These are phyloP conservation scores for Furculomyces boomerangus DNA, from an alignment of 371 early-diverging fungal genomes.

Conservation along the genomic window DNA sequence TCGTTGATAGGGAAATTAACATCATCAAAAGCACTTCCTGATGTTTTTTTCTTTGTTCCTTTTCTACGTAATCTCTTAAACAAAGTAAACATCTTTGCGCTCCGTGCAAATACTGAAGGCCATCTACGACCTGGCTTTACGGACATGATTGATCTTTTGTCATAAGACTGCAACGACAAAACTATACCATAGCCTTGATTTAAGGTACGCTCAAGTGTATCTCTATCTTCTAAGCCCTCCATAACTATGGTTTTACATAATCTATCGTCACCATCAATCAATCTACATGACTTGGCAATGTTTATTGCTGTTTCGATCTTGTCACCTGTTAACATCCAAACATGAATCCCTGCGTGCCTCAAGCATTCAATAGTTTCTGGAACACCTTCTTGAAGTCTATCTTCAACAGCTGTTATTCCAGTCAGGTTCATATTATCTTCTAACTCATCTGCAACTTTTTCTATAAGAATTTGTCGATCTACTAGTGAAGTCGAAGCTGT, in stretches of 20 bases:
- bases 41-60: background rate
- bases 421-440: conserved; percentile 47
- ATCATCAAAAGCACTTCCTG: background rate
- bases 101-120: background rate
- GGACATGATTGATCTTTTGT: background rate
- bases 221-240: background rate
- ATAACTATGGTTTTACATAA: background rate
- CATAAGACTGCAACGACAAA: background rate
- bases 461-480: conserved; percentile 57
- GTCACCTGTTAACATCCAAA: conserved; percentile 99
- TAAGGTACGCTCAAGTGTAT: background rate
- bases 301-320: conserved; percentile 96
- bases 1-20: conserved; percentile 9
- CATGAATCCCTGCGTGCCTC: conserved; percentile 75
- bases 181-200: background rate
- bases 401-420: conserved; percentile 86
- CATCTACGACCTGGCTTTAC: background rate
- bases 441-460: conserved; percentile 61
- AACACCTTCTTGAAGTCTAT: conserved; percentile 81
- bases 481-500: conserved; percentile 58
- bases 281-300: conserved; percentile 76
- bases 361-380: conserved; percentile 80
- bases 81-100: conserved; percentile 7
- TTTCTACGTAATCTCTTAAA: conserved; percentile 9
- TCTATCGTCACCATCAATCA: conserved; percentile 23